Base-by-base conservation (phyloP, 2,329 filamentous ascomycete genomes). In the Sarocladium kiliense region DNA sequence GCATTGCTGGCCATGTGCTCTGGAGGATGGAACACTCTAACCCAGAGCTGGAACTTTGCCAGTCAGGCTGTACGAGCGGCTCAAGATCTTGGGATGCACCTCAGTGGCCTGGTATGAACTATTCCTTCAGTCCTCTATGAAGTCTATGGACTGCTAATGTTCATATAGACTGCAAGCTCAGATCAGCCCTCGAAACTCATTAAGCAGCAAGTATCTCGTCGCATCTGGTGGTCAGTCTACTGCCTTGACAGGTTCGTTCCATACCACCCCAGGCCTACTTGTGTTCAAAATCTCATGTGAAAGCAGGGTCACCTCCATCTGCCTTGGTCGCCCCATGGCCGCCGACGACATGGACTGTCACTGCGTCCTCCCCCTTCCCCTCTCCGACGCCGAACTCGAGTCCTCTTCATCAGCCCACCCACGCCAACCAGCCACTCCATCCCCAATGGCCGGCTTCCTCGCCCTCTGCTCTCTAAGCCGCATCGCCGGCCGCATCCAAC, bases 161-260 rank as follows among this genome's bases (percentile, higher is more conserved):
- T 18, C 37, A 23, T 23, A 10, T 30, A 49, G 25, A 23, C 44
- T 21, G 26, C 25, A 32, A 32, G 58, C 41, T 45, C 41, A 21
- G 41, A 45, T n/a, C 41, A 45, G 9, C 41, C 41, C 9, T 45
- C 41, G 4, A 45, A 59, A 2, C 47, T 56, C 14, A 36, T 65
- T 3, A 55, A 54, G 18, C 37, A 53, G 21, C 59, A 65, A 54
- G 58, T 66, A 21, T 64, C 62, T 2, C 56, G 63, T 4, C 59
- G 65, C 11, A 55, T 63, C n/a, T 67, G 65, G 65, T 67, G 65
- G 65, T 63, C 62, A 19, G 57, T 66, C 3, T 66, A 64, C 37
- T 61, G 59, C 32, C 59, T 66, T 1, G 65, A 67, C 26, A 57
- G 63, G 64, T 66, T 60, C 2, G 36, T 53, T 41, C 11, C 9